These are phyloP conservation scores for Colletotrichum liriopes DNA, from an alignment of 2,329 filamentous ascomycete species.

Conservation along the genomic window DNA sequence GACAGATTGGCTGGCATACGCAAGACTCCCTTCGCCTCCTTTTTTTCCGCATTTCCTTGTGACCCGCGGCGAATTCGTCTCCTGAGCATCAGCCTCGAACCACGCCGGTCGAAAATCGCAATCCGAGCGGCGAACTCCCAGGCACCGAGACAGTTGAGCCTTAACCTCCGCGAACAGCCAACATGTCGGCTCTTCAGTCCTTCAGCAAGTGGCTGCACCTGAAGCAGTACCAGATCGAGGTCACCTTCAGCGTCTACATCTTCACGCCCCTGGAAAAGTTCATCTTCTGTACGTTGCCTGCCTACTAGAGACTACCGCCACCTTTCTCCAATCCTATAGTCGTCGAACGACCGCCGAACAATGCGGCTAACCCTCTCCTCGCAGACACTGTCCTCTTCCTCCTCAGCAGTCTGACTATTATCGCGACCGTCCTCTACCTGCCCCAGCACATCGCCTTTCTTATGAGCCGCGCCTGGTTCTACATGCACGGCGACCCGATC, in stretches of 20 bases:
- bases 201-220: slow-evolving; percentile 90
- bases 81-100: not conserved
- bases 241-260: slow-evolving; percentile 98
- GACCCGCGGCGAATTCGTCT: not conserved
- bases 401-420: slow-evolving; percentile 86
- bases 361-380: slow-evolving; percentile 5
- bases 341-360: not conserved
- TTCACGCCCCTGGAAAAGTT: slow-evolving; percentile 96
- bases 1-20: not conserved
- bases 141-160: not conserved
- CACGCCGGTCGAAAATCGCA: not conserved
- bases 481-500: slow-evolving; percentile 86
- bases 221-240: slow-evolving; percentile 98
- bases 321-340: not conserved
- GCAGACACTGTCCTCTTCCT: slow-evolving; percentile 93
- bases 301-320: not conserved
- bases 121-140: slow-evolving; percentile 12
- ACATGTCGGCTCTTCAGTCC: slow-evolving; percentile 60
- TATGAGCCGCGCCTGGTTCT: slow-evolving; percentile 91
- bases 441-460: slow-evolving; percentile 91
- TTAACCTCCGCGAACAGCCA: slow-evolving; percentile 21
- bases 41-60: not conserved
- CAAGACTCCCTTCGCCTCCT: not conserved
- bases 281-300: slow-evolving; percentile 84
- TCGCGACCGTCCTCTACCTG: slow-evolving; percentile 92